phyloP scores from a whole-genome alignment of 176 grass and related monocot species.

The Hordeum marinum region DNA sequence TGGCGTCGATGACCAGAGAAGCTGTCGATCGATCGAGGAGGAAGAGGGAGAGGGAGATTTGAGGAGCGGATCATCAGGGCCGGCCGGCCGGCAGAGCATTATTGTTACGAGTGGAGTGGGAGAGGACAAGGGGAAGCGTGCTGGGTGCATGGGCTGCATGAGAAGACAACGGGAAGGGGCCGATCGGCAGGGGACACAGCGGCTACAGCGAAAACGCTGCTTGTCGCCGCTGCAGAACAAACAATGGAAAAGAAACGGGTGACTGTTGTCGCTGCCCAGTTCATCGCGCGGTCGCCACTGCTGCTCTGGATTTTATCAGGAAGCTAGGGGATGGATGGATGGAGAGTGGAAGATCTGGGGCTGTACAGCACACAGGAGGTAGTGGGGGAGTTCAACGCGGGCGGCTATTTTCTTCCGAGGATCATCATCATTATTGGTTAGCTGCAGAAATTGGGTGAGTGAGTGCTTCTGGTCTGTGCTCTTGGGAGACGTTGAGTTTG shows the following conservation, averaged over 20 bases:
- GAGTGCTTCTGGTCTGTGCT: background rate
- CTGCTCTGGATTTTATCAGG: slow-evolving; percentile 11
- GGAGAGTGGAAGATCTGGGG: background rate
- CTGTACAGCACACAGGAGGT: background rate
- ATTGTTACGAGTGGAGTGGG: slow-evolving; percentile 11
- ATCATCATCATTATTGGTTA: background rate
- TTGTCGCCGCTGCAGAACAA: slow-evolving; percentile 8
- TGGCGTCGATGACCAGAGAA: background rate
- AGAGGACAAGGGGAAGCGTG: slow-evolving; percentile 38
- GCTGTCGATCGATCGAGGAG: background rate
- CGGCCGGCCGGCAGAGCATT: slow-evolving; percentile 1
- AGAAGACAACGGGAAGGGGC: slow-evolving; percentile 39
- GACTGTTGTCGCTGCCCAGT: background rate
- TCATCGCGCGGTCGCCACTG: background rate
- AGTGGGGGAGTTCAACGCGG: background rate
- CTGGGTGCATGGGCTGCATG: slow-evolving; percentile 20
- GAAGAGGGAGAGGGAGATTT: background rate
- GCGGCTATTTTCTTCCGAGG: background rate
- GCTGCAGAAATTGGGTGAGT: background rate
- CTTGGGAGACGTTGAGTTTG: background rate
- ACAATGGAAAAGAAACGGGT: background rate
- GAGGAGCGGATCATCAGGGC: background rate
- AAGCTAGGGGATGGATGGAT: background rate
- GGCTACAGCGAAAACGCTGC: slow-evolving; percentile 36
- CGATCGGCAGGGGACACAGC: slow-evolving; percentile 26